Evolutionary conservation across 352 stramenopile genomes (phyloP).

Genomic region (Globisporangium echinulatum): DNA sequence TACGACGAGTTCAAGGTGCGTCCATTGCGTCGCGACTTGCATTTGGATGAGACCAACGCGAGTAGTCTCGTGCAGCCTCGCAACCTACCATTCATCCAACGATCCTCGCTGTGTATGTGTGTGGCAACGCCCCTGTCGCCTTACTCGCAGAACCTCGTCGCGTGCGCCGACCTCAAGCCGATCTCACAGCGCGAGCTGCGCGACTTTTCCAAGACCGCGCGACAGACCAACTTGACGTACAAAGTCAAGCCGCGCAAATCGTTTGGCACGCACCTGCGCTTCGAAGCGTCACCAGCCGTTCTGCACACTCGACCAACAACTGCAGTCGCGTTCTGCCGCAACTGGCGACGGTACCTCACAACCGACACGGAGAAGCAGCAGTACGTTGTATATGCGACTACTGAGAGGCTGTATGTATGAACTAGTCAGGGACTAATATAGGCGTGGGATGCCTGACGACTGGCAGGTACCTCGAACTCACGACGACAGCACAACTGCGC

Average conservation of each 20-base stretch:
- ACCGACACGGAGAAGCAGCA: constrained; percentile 45
- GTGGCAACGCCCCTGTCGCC: not conserved
- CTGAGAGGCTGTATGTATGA: not conserved
- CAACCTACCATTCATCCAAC: no score
- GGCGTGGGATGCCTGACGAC: no score
- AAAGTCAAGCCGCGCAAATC: constrained; percentile 33
- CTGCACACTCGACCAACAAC: constrained; percentile 30
- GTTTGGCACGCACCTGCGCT: constrained; percentile 16
- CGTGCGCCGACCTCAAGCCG: constrained; percentile 78
- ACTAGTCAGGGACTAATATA: no score
- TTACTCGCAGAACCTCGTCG: constrained; percentile 64
- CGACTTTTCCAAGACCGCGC: constrained; percentile 40
- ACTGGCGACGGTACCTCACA: constrained; percentile 62
- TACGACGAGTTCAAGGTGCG: constrained; percentile 85
- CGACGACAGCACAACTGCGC: constrained; percentile 31
- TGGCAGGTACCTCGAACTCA: constrained; percentile 54
- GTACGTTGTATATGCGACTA: constrained; percentile 9
- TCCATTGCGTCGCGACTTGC: no score
- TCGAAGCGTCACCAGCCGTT: constrained; percentile 16
- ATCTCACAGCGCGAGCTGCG: constrained; percentile 68
- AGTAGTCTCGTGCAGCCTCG: no score
- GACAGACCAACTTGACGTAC: constrained; percentile 63
- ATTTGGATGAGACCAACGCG: no score
- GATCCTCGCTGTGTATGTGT: not conserved
- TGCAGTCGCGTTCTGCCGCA: constrained; percentile 57